These are phyloP conservation scores for Phylloporus sp. DNA, from an alignment of 768 basidiomycete genomes.

Conservation along the genomic window DNA sequence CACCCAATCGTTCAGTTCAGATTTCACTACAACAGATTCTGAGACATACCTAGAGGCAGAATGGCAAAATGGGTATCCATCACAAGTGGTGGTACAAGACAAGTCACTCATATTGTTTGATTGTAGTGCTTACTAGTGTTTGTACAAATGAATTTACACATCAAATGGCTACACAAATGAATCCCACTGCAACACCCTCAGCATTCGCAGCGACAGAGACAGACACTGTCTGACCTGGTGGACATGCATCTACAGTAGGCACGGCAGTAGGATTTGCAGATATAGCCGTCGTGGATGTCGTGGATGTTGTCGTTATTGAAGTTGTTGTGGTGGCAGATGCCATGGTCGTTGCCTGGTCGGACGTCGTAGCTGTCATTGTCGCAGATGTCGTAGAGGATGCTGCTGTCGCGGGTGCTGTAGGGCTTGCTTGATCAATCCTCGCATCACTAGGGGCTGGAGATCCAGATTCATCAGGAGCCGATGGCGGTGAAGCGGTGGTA, in stretches of 20 bases:
- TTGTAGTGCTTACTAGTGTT: constrained; percentile 2
- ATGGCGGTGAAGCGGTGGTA: not conserved
- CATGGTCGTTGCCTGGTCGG: not conserved
- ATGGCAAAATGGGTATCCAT: constrained; percentile 32
- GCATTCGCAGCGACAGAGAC: not conserved
- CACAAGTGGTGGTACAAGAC: not conserved
- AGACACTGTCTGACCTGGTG: constrained; percentile 11
- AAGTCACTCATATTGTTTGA: constrained; percentile 5
- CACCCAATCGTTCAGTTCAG: not conserved
- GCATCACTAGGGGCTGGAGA: not conserved
- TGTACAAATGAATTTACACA: constrained; percentile 11
- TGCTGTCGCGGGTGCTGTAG: not conserved
- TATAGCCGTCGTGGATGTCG: not conserved
- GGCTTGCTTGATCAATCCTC: not conserved
- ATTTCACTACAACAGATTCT: not conserved
- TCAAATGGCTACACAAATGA: constrained; percentile 14
- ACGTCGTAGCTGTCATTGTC: not conserved
- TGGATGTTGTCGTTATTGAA: not conserved
- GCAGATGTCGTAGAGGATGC: not conserved
- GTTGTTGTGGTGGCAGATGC: not conserved
- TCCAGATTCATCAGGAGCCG: not conserved
- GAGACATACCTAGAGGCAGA: constrained; percentile 24
- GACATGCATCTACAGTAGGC: constrained; percentile 1
- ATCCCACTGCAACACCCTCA: not conserved
- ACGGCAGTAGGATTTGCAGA: not conserved